Base-by-base conservation (phyloP, 2,329 filamentous ascomycete species). In the Xenoacremonium recifei region DNA sequence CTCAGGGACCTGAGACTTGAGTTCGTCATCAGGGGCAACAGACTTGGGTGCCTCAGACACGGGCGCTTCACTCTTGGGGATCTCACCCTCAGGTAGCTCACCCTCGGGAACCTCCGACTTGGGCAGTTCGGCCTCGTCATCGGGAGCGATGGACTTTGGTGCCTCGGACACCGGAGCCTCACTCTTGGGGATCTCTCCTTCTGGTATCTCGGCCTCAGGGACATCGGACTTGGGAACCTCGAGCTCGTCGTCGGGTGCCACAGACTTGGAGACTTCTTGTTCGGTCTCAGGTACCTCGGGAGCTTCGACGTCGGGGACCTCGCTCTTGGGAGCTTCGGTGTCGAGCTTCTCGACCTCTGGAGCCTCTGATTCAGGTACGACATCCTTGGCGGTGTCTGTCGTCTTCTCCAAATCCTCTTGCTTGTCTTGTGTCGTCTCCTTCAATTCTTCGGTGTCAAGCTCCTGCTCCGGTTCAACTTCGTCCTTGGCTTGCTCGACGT, bases 11-110 rank as follows among this genome's bases (percentile, higher is more conserved):
- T 34, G 16, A 19, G 7, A 63, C 45, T 64, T 64, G 36, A 63
- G 63, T 19, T 59, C 58, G 43, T 67, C 64, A 27, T 65, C 61
- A 15, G n/a, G n/a, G n/a, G n/a, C n/a, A n/a, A n/a, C 57, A 32
- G 63, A 16, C 9, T 37, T 23, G 15, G 21, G 6, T 9, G 69
- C 58, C 17, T 67, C 61, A 17, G 62, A 64, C 13, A 65, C 66
- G 12, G 60, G 55, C 3, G 65, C 44, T n/a, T 31, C 43, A 1
- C 45, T 48, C 3, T 49, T 46, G 11, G 52, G 20, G 19, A 33
- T 29, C 20, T 37, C 35, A 13, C 10, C 17, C 35, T 37, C 25
- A 3, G 23, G 21, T 6, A 27, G 21, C 16, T 37, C 35, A 12
- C 35, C 30, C 23, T 45, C 34, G 7, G 40, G 37, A 10, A 35